Evolutionary conservation across 225 moss, liverwort and hornwort species (phyloP), one percentile per base, ranked within the genome.

Genomic region (Polytrichum commune): DNA sequence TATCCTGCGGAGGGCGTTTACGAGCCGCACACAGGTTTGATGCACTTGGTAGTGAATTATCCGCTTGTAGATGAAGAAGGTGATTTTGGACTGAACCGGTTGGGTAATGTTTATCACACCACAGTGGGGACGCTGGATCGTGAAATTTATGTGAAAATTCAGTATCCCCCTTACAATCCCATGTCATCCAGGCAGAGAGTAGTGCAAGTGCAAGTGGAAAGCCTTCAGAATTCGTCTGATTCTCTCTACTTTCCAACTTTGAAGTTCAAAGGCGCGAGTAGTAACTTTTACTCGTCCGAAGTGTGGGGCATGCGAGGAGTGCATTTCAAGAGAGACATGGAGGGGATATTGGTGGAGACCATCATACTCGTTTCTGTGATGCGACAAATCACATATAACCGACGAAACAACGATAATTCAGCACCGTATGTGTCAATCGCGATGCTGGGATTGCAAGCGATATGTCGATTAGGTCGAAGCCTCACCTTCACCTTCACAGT

Each of bases 1-100:
- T 27, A 63, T 24, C 62, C 10, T 23, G 62, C 62, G 5, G 62
- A 63, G 27, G 27, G 62, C 27, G 62, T 63, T 24, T 63, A 63
- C 62, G 24, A 63, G 62, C 62, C 62, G 18, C 16, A 63, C 62
- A 63, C 62, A 28, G 23, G 62, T 28, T 27, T 24, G 26, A 63
- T 63, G 62, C 62, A 63, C 62, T 63, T 62, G 62, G 62, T 62
- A 26, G 62, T 16, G 62, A 62, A 62, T 26, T 26, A 24, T 16
- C 62, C 13, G 16, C 62, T 24, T 62, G 62, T 24, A 13, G 62
- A 8, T 62, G 62, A 26, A 24, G 27, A 26, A 38, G 38, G 38
- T 13, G 38, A 38, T 10, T 38, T 38, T 38, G 3, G 2, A 38
- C 38, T 38, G 13, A 0, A 38, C 10, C 38, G 38, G 38, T 10